Conservation (phyloP, 306 rosid genomes). For the Gleditsia sinensis region DNA sequence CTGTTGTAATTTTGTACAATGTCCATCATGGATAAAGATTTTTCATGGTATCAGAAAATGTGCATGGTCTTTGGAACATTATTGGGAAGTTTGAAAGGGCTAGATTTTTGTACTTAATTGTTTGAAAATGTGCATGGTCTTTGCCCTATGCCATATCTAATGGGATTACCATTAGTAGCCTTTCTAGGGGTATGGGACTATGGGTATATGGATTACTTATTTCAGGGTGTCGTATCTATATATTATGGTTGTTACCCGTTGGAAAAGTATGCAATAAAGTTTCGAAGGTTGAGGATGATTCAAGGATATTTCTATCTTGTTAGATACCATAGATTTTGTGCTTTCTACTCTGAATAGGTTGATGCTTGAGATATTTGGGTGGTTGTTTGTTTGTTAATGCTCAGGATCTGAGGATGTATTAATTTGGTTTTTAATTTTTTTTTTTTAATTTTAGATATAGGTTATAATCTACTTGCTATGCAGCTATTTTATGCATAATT, state of each 20-base stretch:
- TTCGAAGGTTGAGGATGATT: background rate
- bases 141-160: background rate
- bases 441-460: too few relatives aligned
- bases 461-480: too few relatives aligned
- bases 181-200: too few relatives aligned
- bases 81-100: slow-evolving; percentile 1
- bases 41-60: slow-evolving; percentile 20
- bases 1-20: slow-evolving; percentile 5
- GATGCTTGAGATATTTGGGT: too few relatives aligned
- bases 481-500: too few relatives aligned
- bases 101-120: slow-evolving; percentile 17
- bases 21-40: background rate
- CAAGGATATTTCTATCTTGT: background rate
- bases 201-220: background rate
- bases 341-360: background rate
- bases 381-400: too few relatives aligned
- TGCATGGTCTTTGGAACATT: slow-evolving; percentile 15
- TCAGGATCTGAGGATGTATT: too few relatives aligned
- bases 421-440: too few relatives aligned
- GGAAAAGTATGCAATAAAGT: background rate
- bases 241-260: background rate
- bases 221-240: background rate
- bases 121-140: too few relatives aligned
- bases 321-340: background rate
- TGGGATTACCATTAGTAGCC: background rate